phyloP scores from a whole-genome alignment of 1,284 basidiomycete genomes.

The Malassezia dermatis region DNA sequence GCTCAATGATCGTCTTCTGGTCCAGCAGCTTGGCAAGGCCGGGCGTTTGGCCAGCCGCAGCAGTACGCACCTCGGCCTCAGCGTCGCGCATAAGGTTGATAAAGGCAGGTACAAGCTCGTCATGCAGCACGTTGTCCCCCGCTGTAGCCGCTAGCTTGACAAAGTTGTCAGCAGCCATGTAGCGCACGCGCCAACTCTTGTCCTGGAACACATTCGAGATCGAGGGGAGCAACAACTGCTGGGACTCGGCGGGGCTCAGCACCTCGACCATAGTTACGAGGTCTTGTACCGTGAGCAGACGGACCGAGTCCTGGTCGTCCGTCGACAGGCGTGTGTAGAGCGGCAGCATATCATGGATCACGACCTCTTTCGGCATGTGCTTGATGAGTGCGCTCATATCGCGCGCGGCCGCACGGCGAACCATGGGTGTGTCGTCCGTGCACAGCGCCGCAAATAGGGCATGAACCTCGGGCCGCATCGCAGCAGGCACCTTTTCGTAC shows the following conservation, averaged over 20 bases:
- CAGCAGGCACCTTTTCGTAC: constrained; percentile 55
- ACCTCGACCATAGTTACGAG: constrained; percentile 82
- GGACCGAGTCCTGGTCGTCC: constrained; percentile 97
- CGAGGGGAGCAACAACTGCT: constrained; percentile 70
- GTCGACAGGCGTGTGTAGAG: constrained; percentile 87
- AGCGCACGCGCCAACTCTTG: constrained; percentile 97
- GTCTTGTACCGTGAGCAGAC: constrained; percentile 88
- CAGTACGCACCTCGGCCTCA: constrained; percentile 95
- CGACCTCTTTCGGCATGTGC: constrained; percentile 47
- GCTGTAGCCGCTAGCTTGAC: constrained; percentile 78
- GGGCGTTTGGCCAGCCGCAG: constrained; percentile 89
- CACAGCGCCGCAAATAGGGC: constrained; percentile 74
- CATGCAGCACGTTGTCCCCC: constrained; percentile 78
- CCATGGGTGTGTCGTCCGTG: constrained; percentile 97
- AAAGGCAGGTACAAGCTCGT: constrained; percentile 86
- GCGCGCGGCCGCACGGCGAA: constrained; percentile 87
- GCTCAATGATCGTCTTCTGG: constrained; percentile 81
- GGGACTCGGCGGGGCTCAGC: constrained; percentile 73
- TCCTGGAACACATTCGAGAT: constrained; percentile 76
- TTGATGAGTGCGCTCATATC: constrained; percentile 61
- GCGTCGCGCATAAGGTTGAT: constrained; percentile 93
- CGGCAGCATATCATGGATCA: constrained; percentile 71
- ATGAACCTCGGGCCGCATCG: constrained; percentile 77
- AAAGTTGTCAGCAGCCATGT: constrained; percentile 98
- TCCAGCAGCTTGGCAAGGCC: constrained; percentile 92